phyloP scores from a whole-genome alignment of 2,329 filamentous ascomycete genomes.

The Gnomoniopsis sp. region DNA sequence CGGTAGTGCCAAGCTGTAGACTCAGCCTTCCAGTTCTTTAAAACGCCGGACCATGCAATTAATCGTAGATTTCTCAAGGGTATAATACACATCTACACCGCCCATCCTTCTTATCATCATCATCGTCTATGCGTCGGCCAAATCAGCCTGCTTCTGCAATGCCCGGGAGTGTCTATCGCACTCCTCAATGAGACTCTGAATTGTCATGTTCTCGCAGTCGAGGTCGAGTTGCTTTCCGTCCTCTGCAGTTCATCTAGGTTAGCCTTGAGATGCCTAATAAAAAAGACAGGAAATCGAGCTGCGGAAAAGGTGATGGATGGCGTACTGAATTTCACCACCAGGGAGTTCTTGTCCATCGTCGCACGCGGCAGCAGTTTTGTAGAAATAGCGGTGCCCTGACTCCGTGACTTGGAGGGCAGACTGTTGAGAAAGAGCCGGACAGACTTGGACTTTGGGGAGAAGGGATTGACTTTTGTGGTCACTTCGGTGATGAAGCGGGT shows the following conservation, averaged over 20 bases:
- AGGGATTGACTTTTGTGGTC: slow-evolving; percentile 87
- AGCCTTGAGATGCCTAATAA: neutral
- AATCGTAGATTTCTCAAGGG: neutral
- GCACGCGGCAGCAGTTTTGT: slow-evolving; percentile 70
- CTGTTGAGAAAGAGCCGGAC: slow-evolving; percentile 84
- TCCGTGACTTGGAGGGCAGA: slow-evolving; percentile 75
- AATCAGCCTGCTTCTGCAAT: slow-evolving; percentile 78
- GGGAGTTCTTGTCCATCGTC: slow-evolving; percentile 63
- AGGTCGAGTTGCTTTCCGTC: slow-evolving; percentile 89
- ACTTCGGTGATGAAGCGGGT: slow-evolving; percentile 85
- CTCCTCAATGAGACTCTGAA: slow-evolving; percentile 84
- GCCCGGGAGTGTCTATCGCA: slow-evolving; percentile 84
- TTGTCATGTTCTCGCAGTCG: slow-evolving; percentile 74
- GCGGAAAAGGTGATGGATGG: slow-evolving; percentile 18
- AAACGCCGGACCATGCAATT: slow-evolving; percentile 14
- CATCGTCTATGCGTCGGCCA: slow-evolving; percentile 43
- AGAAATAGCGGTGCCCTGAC: slow-evolving; percentile 70
- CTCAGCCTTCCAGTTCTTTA: neutral
- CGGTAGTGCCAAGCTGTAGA: neutral
- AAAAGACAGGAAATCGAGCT: neutral
- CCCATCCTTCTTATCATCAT: neutral
- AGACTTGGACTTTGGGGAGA: slow-evolving; percentile 73
- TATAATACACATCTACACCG: neutral
- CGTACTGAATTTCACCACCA: slow-evolving; percentile 85
- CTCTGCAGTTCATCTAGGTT: slow-evolving; percentile 41